Percentiles rank a stretch among this genome's conserved stretches.
These are phyloP conservation scores for Solanum sejunctum DNA, from an alignment of 257 asterid species.

Conservation along the genomic window DNA sequence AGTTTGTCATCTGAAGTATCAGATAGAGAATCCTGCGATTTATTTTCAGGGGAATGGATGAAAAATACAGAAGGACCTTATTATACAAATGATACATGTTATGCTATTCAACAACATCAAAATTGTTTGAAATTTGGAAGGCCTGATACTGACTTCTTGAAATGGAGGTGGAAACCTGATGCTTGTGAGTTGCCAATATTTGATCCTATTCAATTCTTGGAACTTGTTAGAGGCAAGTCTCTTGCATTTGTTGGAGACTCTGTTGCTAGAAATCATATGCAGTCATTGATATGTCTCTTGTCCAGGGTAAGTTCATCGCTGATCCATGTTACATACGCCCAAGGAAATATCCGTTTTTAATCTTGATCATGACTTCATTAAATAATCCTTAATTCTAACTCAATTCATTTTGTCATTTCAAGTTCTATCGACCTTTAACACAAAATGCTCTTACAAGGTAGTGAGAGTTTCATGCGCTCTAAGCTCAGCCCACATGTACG, in stretches of 20 bases:
- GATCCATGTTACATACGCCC: too few relatives aligned
- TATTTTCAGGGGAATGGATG: slow-evolving; percentile 82
- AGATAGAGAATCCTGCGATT: slow-evolving; percentile 29
- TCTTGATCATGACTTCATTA: too few relatives aligned
- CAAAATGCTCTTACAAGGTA: not conserved
- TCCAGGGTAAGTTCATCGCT: slow-evolving; percentile 24
- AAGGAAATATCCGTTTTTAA: too few relatives aligned
- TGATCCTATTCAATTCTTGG: slow-evolving; percentile 36
- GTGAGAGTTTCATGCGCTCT: not conserved
- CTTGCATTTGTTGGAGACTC: slow-evolving; percentile 76
- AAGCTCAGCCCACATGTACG: not conserved
- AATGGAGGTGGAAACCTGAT: slow-evolving; percentile 77
- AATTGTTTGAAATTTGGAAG: slow-evolving; percentile 63
- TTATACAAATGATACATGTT: slow-evolving; percentile 58
- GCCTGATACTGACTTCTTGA: slow-evolving; percentile 51
- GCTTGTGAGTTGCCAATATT: slow-evolving; percentile 52
- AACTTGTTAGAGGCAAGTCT: slow-evolving; percentile 45
- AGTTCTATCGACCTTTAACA: not conserved
- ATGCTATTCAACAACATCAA: slow-evolving; percentile 74
- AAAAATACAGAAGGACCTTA: slow-evolving; percentile 55
- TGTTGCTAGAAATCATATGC: slow-evolving; percentile 77
- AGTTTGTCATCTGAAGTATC: not conserved
- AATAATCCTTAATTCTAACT: not conserved
- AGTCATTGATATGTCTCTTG: slow-evolving; percentile 70
- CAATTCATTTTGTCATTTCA: not conserved